phyloP scores from a whole-genome alignment of 148 eudicot genomes.

The Fagopyrum homotropicum region DNA sequence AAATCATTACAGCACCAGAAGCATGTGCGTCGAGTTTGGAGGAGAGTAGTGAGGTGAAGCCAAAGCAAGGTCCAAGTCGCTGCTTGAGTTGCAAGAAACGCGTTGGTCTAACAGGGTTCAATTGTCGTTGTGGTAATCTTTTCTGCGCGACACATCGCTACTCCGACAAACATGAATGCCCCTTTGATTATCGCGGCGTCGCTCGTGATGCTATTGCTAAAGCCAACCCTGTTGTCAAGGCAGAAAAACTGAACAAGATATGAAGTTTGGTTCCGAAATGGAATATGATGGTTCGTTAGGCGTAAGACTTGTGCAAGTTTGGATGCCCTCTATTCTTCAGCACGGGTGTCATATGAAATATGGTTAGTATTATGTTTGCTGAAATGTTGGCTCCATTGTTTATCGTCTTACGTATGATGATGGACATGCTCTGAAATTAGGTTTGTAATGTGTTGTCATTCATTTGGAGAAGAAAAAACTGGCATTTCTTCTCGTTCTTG shows the following conservation, averaged over 20 bases:
- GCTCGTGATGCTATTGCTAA: conserved; percentile 23
- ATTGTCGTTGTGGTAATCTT: conserved; percentile 24
- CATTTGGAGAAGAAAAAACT: not conserved
- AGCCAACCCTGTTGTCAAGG: conserved; percentile 27
- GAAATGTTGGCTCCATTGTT: conserved; percentile 8
- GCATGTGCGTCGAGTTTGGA: conserved; percentile 9
- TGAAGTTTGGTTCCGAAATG: conserved; percentile 8
- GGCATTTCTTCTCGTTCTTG: not conserved
- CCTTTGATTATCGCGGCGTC: conserved; percentile 21
- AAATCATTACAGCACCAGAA: conserved; percentile 7
- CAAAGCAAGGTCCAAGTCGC: conserved; percentile 21
- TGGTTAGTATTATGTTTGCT: conserved; percentile 7
- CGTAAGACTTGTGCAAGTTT: conserved; percentile 1
- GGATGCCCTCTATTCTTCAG: not conserved
- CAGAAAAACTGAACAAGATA: conserved; percentile 23
- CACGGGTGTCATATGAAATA: not conserved
- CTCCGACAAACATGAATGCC: conserved; percentile 29
- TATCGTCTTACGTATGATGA: conserved; percentile 7
- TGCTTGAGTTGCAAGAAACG: conserved; percentile 26
- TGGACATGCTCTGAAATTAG: conserved; percentile 8
- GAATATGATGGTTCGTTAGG: not conserved
- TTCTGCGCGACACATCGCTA: conserved; percentile 29
- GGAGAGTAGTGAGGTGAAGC: conserved; percentile 15
- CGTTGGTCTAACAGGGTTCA: conserved; percentile 26
- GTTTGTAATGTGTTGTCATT: conserved; percentile 14